Conservation (phyloP, 345 rosid genomes). For the Moricandia arvensis region DNA sequence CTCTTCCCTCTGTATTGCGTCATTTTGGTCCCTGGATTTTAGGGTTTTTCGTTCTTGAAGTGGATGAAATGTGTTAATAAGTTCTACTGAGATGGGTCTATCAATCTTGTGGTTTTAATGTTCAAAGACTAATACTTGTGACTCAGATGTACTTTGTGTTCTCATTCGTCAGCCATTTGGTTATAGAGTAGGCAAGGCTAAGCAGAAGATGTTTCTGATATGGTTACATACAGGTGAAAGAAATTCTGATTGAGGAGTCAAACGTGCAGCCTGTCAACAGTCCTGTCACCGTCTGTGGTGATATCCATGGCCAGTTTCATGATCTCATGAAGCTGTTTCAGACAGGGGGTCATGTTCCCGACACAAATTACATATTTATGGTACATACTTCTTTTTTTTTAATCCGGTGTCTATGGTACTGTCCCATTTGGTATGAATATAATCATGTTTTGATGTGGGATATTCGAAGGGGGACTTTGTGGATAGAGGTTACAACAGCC, state of each 20-base stretch:
- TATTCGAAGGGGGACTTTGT: conserved; percentile 84
- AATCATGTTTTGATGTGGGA: neutral
- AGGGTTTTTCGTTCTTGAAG: conserved; percentile 14
- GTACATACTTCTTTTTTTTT: conserved; percentile 34
- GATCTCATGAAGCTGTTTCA: conserved; percentile 98
- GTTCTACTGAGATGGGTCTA: neutral
- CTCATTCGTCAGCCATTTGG: neutral
- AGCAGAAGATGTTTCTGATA: neutral
- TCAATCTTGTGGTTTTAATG: no score
- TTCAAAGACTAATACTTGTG: no score
- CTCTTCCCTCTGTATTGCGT: neutral
- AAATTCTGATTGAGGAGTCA: conserved; percentile 92
- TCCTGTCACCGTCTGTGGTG: conserved; percentile 98
- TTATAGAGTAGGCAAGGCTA: neutral
- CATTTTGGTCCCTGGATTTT: neutral
- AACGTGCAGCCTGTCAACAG: conserved; percentile 99
- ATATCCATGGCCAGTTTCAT: conserved; percentile 98
- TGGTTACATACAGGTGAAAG: conserved; percentile 72
- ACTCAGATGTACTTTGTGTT: neutral
- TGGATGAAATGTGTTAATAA: neutral
- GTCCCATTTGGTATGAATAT: neutral
- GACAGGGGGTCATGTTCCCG: conserved; percentile 97
- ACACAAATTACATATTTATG: conserved; percentile 98
- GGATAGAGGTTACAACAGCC: conserved; percentile 93
- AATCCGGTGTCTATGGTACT: neutral